Evolutionary conservation across 169 alveolate species (phyloP).

Genomic region (Cryptosporidium sp.): DNA sequence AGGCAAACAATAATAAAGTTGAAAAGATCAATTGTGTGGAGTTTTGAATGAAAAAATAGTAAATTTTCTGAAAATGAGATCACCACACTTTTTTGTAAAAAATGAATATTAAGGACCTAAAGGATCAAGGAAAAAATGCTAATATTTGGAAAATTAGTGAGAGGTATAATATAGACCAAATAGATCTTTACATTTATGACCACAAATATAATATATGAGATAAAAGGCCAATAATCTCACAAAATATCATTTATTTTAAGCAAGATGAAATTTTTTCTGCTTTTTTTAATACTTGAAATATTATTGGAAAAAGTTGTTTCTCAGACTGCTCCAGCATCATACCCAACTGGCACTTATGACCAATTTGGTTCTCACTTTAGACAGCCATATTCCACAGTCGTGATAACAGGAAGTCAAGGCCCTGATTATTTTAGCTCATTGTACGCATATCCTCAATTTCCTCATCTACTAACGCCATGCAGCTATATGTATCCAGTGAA

Average conservation of each 20-base stretch:
- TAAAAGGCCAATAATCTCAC: background rate
- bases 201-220: conserved; percentile 5
- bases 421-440: conserved; percentile 57
- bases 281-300: background rate
- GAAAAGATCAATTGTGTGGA: conserved; percentile 12
- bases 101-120: background rate
- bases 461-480: conserved; percentile 60
- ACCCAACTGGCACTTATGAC: conserved; percentile 24
- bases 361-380: conserved; percentile 68
- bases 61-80: conserved; percentile 11
- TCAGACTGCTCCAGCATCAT: conserved; percentile 31
- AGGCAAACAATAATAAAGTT: background rate
- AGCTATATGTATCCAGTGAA: conserved; percentile 44
- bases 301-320: background rate
- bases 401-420: conserved; percentile 60
- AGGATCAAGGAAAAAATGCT: background rate
- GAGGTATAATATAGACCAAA: background rate
- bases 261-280: background rate
- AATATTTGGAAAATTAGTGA: conserved; percentile 17
- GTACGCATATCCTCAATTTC: conserved; percentile 66
- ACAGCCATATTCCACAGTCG: conserved; percentile 35
- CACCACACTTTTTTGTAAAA: conserved; percentile 25
- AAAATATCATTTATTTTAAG: background rate
- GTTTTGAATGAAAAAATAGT: background rate
- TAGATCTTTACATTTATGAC: background rate